A percentile compares a stretch with the other conserved stretches of the same genome.
phyloP scores from a whole-genome alignment of 768 basidiomycete species.

The Xerocomellus chrysenteron region DNA sequence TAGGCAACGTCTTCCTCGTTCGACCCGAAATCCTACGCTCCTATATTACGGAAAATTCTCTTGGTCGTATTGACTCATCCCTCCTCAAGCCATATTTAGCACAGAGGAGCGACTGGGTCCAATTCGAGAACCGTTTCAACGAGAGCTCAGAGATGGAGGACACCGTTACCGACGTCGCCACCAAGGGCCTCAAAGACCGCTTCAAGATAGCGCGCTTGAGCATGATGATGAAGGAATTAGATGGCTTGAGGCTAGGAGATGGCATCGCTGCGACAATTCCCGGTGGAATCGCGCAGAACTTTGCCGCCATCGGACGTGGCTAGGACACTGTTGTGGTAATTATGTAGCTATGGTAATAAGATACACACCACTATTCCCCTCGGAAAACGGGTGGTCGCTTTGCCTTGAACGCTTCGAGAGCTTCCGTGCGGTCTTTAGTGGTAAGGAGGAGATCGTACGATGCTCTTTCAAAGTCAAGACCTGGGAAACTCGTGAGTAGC shows the following conservation, averaged over 20 bases:
- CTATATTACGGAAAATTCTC: slow-evolving; percentile 92
- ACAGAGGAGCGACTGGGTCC: slow-evolving; percentile 87
- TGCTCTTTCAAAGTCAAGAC: slow-evolving; percentile 89
- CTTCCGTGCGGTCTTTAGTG: slow-evolving; percentile 78
- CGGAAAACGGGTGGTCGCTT: slow-evolving; percentile 78
- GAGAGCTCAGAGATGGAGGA: slow-evolving; percentile 48
- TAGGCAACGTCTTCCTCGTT: slow-evolving; percentile 96
- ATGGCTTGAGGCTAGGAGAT: slow-evolving; percentile 60
- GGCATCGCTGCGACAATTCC: slow-evolving; percentile 60
- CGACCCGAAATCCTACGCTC: slow-evolving; percentile 93
- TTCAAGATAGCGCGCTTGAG: slow-evolving; percentile 70
- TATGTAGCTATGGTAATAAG: not conserved
- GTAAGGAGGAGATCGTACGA: slow-evolving; percentile 79
- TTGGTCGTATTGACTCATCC: slow-evolving; percentile 85
- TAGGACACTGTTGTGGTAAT: slow-evolving; percentile 29
- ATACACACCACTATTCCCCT: slow-evolving; percentile 55
- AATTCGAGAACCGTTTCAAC: slow-evolving; percentile 80
- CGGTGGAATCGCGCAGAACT: slow-evolving; percentile 53
- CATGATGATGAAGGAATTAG: slow-evolving; percentile 86
- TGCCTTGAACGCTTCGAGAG: slow-evolving; percentile 81
- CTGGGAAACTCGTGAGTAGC: slow-evolving; percentile 33
- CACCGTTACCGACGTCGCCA: slow-evolving; percentile 39
- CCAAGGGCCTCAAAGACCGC: slow-evolving; percentile 53
- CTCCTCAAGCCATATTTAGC: slow-evolving; percentile 89
- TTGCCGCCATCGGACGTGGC: slow-evolving; percentile 47